A percentile compares a stretch with the other conserved stretches of the same genome.
Evolutionary conservation across 352 stramenopile genomes (phyloP).

Genomic region (Globisporangium ultimum): DNA sequence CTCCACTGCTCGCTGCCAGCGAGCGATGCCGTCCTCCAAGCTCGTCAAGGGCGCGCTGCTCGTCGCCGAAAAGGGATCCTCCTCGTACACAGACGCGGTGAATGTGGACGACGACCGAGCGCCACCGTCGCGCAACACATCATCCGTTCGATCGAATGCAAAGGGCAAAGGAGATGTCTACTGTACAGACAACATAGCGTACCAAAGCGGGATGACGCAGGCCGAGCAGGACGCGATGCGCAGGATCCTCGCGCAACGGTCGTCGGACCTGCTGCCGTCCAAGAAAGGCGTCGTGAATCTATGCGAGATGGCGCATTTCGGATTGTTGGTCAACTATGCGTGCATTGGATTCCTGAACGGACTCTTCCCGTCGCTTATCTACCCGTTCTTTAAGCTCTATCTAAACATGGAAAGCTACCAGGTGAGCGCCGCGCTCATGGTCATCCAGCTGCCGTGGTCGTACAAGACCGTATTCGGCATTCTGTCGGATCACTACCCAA

Average conservation of each 20-base stretch:
- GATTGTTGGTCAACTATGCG: constrained; percentile 66
- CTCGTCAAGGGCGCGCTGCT: background rate
- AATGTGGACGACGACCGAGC: background rate
- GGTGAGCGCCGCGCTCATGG: constrained; percentile 40
- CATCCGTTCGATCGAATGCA: background rate
- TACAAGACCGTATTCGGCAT: constrained; percentile 80
- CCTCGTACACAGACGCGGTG: constrained; percentile 1
- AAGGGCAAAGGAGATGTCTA: background rate
- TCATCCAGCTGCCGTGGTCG: constrained; percentile 67
- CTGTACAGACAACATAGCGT: constrained; percentile 3
- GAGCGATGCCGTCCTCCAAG: background rate
- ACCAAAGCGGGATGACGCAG: constrained; percentile 8
- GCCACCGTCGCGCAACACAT: constrained; percentile 3
- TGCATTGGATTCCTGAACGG: constrained; percentile 74
- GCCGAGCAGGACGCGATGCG: constrained; percentile 26
- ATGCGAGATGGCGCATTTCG: constrained; percentile 34
- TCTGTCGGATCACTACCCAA: constrained; percentile 61
- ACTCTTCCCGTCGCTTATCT: constrained; percentile 58
- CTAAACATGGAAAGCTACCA: constrained; percentile 77
- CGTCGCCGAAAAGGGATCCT: background rate
- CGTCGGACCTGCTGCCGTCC: constrained; percentile 37
- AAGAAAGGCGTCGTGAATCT: constrained; percentile 30
- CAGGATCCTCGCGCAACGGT: constrained; percentile 31
- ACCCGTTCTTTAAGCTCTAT: constrained; percentile 77
- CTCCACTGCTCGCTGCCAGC: background rate